Evolutionary conservation across 2,329 filamentous ascomycete species (phyloP), one percentile per base, ranked within the genome.

Genomic region (Elsinoe fawcettii): DNA sequence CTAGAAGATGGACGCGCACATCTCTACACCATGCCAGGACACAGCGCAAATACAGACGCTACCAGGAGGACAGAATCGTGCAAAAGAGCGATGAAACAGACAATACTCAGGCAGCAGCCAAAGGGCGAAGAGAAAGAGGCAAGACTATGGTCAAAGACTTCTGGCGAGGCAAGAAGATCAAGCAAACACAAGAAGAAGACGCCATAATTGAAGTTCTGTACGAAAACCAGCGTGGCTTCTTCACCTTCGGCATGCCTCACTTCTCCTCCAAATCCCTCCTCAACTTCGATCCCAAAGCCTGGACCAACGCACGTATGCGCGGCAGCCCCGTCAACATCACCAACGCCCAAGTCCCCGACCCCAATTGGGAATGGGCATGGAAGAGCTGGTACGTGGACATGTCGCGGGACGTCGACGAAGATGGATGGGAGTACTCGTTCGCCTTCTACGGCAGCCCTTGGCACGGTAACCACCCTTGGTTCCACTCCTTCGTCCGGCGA

Each of bases 351-450:
- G 83, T 96, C 1, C 93, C 93, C 0, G 93, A 99, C 68, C 93
- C 93, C 5, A 89, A 86, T 61, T 99, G 93, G 93, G 84, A 89
- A 68, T 99, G 93, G 93, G 83, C 78, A 8, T 87, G 84, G 84
- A 80, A 80, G 67, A 79, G 77, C 39, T 87, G 84, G 83, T 86
- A 86, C 67, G 83, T 86, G 27, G 84, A 87, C 75, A 89, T 80
- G 89, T 92, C 75, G n/a, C 81, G 86, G 2, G 86, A 87, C 59
- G 84, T 88, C 9, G 93, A 97, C 66, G 86, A 92, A 61, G 88
- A 92, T 61, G 93, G 93, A 2, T 99, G 93, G 93, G 87, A 95
- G 69, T 99, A 99, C 72, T 93, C 89, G 14, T 90, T 96, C 69
- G 86, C 88, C 63, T 99, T 97, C 68, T 60, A 76, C 77, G 66